Evolutionary conservation across 1,139 yeast genomes (phyloP).

Genomic region (Eremothecium cymbalariae): DNA sequence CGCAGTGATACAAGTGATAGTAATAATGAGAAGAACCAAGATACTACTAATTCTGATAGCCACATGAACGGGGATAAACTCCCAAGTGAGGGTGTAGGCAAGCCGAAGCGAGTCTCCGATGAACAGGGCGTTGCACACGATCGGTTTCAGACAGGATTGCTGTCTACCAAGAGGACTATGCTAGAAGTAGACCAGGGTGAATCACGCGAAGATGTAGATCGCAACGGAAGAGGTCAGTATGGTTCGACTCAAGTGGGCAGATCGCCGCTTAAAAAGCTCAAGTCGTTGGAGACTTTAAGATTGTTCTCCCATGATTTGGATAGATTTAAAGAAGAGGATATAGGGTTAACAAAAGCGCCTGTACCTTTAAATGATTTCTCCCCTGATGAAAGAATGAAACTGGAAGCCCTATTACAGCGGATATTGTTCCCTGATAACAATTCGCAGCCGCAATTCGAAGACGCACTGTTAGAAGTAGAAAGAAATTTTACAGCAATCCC

Average conservation of each 20-base stretch:
- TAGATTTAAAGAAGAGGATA: constrained; percentile 5
- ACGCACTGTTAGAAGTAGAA: constrained; percentile 21
- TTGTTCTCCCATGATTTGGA: constrained; percentile 22
- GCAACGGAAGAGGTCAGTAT: too few relatives aligned
- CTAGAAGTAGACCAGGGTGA: not conserved
- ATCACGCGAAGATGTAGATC: constrained; percentile 13
- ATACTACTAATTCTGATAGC: too few relatives aligned
- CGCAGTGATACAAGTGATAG: too few relatives aligned
- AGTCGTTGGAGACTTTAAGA: constrained; percentile 13
- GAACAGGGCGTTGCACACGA: too few relatives aligned
- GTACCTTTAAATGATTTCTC: constrained; percentile 9
- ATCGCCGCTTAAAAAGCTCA: constrained; percentile 26
- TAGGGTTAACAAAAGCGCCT: constrained; percentile 3
- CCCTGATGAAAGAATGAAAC: constrained; percentile 20
- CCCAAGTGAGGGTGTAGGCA: too few relatives aligned
- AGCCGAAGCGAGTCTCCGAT: too few relatives aligned
- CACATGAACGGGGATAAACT: too few relatives aligned
- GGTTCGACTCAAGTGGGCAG: too few relatives aligned
- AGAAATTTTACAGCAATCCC: constrained; percentile 27
- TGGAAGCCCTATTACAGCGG: constrained; percentile 28
- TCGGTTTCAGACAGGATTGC: too few relatives aligned
- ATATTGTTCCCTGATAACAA: constrained; percentile 25
- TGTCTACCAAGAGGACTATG: too few relatives aligned
- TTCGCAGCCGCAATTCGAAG: constrained; percentile 14
- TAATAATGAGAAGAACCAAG: too few relatives aligned